phyloP scores from a whole-genome alignment of 148 eudicot species.

The Rhododendron griersonianum region DNA sequence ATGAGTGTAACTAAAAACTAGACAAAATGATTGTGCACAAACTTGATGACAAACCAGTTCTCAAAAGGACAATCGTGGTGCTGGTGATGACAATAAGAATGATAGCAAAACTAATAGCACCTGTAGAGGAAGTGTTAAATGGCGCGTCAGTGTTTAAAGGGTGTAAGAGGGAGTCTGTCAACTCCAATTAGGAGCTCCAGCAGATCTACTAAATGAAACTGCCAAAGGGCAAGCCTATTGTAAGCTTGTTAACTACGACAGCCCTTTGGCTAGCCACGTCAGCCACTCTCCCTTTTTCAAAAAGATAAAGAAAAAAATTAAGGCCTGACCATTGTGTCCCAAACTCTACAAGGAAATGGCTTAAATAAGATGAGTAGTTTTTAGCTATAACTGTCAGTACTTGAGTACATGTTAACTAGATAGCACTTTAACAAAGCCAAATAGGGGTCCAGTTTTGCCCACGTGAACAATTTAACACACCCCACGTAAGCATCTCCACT shows the following conservation, averaged over 20 bases:
- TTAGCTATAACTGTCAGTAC: neutral
- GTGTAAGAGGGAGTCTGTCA: neutral
- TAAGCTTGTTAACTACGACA: neutral
- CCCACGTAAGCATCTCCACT: neutral
- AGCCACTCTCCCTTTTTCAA: neutral
- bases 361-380: neutral
- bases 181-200: neutral
- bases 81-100: neutral
- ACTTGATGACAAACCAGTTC: neutral
- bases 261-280: neutral
- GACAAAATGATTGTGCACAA: neutral
- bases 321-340: neutral
- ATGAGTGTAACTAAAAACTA: neutral
- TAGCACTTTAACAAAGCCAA: neutral
- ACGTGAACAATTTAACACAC: neutral
- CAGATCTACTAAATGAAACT: neutral
- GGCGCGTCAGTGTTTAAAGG: neutral
- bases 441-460: neutral
- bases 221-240: neutral
- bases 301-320: neutral
- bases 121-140: neutral
- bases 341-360: neutral
- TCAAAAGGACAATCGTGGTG: neutral
- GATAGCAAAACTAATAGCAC: neutral
- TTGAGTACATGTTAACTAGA: neutral